Evolutionary conservation across 371 early-diverging fungal species (phyloP).

Genomic region (Parasitella parasitica): DNA sequence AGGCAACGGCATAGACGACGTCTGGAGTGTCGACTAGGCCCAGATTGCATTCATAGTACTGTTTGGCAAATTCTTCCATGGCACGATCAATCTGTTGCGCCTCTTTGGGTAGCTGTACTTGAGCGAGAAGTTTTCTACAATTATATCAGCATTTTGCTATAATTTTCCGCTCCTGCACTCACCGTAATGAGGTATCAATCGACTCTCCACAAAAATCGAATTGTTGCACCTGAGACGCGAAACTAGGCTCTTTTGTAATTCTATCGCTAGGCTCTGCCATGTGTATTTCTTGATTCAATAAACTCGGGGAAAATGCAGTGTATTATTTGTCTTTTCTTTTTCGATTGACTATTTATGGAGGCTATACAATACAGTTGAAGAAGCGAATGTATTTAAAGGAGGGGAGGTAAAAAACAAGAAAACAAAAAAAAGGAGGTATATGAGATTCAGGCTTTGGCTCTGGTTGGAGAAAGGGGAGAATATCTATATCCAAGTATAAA

Average conservation of each 20-base stretch:
- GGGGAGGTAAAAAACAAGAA: too few species aligned
- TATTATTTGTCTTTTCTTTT: too few species aligned
- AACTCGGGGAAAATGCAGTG: not conserved
- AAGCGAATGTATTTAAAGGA: too few species aligned
- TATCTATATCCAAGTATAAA: too few species aligned
- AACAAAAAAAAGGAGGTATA: too few species aligned
- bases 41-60: slow-evolving; percentile 76
- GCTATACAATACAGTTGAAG: not conserved
- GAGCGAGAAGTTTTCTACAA: slow-evolving; percentile 69
- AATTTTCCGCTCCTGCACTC: slow-evolving; percentile 9
- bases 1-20: slow-evolving; percentile 78
- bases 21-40: slow-evolving; percentile 67
- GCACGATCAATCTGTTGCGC: slow-evolving; percentile 91
- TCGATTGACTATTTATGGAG: not conserved
- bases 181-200: slow-evolving; percentile 74
- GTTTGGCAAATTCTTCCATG: slow-evolving; percentile 77
- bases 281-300: not conserved
- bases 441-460: too few species aligned
- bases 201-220: slow-evolving; percentile 71
- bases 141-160: not conserved
- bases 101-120: slow-evolving; percentile 85
- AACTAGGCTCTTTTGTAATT: slow-evolving; percentile 9
- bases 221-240: slow-evolving; percentile 49
- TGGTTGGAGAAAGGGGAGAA: too few species aligned
- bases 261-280: slow-evolving; percentile 21